These are phyloP conservation scores for Phytophthora litchii DNA, from an alignment of 352 stramenopile species.

Conservation along the genomic window DNA sequence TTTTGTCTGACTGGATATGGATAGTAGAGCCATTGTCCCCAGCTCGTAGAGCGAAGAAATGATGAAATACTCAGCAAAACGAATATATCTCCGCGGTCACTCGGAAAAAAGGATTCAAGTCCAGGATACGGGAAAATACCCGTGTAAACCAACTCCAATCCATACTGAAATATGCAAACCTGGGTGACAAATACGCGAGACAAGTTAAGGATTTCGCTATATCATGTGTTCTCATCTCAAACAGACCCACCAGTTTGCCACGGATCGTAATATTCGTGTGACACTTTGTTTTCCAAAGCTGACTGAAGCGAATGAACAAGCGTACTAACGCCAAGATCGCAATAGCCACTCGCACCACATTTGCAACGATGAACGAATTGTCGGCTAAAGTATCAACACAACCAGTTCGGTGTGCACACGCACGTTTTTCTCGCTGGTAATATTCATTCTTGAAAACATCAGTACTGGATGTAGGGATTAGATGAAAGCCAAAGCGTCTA, in stretches of 20 bases:
- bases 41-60: slow-evolving; percentile 51
- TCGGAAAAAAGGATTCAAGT: slow-evolving; percentile 41
- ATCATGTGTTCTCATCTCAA: neutral
- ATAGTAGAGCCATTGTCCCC: slow-evolving; percentile 63
- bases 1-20: slow-evolving; percentile 76
- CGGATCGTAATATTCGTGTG: neutral
- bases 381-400: slow-evolving; percentile 48
- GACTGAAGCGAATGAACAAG: slow-evolving; percentile 21
- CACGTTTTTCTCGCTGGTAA: slow-evolving; percentile 52
- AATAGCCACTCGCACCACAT: slow-evolving; percentile 40
- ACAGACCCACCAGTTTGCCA: slow-evolving; percentile 18
- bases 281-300: slow-evolving; percentile 30
- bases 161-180: slow-evolving; percentile 17
- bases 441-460: neutral
- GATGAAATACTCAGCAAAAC: slow-evolving; percentile 51
- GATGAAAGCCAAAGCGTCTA: neutral
- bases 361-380: slow-evolving; percentile 40
- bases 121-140: slow-evolving; percentile 59
- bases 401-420: slow-evolving; percentile 25
- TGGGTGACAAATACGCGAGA: slow-evolving; percentile 6
- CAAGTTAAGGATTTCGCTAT: neutral
- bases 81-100: slow-evolving; percentile 34
- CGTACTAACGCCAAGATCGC: slow-evolving; percentile 17
- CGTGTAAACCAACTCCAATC: slow-evolving; percentile 44
- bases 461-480: neutral